Evolutionary conservation across 2,329 filamentous ascomycete genomes (phyloP), one percentile per base, ranked within the genome.

Genomic region (Aspergillus carbonarius): DNA sequence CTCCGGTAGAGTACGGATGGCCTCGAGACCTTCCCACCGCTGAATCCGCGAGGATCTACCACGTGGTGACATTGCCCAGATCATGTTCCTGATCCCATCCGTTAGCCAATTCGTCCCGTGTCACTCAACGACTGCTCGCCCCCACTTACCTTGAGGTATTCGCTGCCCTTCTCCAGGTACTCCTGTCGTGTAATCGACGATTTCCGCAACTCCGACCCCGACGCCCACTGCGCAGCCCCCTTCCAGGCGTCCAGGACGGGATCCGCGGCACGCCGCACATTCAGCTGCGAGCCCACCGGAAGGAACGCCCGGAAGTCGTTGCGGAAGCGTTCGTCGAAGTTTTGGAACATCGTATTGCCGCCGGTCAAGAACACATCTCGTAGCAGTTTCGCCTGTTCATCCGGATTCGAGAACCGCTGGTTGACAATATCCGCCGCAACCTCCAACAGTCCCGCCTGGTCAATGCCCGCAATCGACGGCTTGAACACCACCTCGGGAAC

Each of bases 401-500:
- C 69, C 1, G 79, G 72, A 27, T 79, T 77, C 1, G 78, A 79
- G 12, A 98, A 85, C 3, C 95, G 88, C 76, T 96, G 91, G 47
- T 85, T 92, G 23, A 98, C 81, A 62, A 99, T 95, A 69, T 96
- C 92, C 15, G 92, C 89, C 0, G 91, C 90, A 58, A 98, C 96
- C 74, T 99, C 95, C 17, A 96, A 84, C 52, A 99, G 85, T 27
- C 95, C 95, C 1, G 93, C 92, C 78, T 99, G 95, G 74, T 98
- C 93, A 48, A 97, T 79, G 6, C 93, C 93, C 0, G 93, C 93
- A 70, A 98, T 96, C 15, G 89, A 88, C 0, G 93, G 93, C 71
- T 96, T 91, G 79, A 97, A 97, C 17, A 96, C 84, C 8, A 97
- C 89, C 78, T 98, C 93, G 3, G 93, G 93, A 2, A 96, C 92